Conservation (phyloP, 1,139 yeast species). For the Magnusiomyces sp. region DNA sequence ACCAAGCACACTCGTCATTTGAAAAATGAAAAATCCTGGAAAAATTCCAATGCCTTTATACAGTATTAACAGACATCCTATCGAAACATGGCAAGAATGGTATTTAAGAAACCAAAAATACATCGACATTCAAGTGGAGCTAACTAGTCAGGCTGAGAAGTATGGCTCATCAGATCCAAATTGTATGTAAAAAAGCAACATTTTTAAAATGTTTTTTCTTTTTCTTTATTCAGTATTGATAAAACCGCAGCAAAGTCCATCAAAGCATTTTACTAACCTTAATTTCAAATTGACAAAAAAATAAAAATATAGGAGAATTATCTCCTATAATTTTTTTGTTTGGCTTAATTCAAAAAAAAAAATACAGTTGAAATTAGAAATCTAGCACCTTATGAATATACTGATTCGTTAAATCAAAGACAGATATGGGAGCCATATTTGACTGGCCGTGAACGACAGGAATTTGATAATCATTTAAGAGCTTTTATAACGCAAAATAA, state of each 20-base stretch:
- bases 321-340: too few species aligned
- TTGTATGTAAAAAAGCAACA: background rate
- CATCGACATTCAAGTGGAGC: conserved; percentile 10
- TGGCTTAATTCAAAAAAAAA: background rate
- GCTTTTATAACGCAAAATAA: conserved; percentile 27
- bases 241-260: too few species aligned
- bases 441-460: conserved; percentile 28
- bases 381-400: conserved; percentile 28
- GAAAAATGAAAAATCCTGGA: conserved; percentile 2
- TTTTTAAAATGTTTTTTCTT: background rate
- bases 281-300: too few species aligned
- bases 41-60: conserved; percentile 19
- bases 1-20: too few species aligned
- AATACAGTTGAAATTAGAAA: conserved; percentile 17
- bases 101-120: conserved; percentile 21
- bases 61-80: conserved; percentile 27
- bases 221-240: too few species aligned
- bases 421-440: conserved; percentile 30
- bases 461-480: conserved; percentile 27
- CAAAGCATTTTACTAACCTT: too few species aligned
- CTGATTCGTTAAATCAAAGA: conserved; percentile 28
- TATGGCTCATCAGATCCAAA: conserved; percentile 2
- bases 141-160: background rate
- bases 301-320: too few species aligned
- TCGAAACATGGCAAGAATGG: conserved; percentile 32